Evolutionary conservation across 2,329 filamentous ascomycete genomes (phyloP).

Genomic region (Lachnum nothofagi): DNA sequence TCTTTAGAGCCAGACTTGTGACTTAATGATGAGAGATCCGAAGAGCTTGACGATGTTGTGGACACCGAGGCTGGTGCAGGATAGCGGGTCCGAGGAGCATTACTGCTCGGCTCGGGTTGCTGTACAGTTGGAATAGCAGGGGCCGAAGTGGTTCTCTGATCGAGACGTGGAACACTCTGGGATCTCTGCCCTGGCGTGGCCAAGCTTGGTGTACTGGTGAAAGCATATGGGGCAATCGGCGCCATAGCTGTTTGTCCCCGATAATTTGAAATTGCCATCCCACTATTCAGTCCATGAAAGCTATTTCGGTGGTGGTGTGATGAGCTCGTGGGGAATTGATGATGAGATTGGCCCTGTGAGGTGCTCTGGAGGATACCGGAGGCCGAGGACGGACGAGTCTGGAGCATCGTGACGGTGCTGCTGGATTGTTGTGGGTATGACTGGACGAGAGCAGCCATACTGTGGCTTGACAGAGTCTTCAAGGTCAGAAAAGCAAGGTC

Average conservation of each 20-base stretch:
- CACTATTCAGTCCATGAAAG: constrained; percentile 48
- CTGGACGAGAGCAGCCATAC: constrained; percentile 81
- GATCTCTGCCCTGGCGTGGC: constrained; percentile 39
- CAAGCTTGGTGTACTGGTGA: constrained; percentile 64
- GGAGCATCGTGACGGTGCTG: constrained; percentile 69
- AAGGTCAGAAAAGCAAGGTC: constrained; percentile 22
- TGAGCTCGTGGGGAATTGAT: constrained; percentile 44
- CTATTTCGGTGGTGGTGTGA: constrained; percentile 45
- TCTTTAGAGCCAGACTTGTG: constrained; percentile 46
- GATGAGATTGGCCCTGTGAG: constrained; percentile 32
- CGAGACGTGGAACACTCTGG: constrained; percentile 42
- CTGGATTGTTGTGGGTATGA: constrained; percentile 70
- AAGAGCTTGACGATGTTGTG: constrained; percentile 34
- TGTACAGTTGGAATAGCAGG: constrained; percentile 42
- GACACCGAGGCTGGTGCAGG: constrained; percentile 49
- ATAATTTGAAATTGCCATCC: constrained; percentile 44
- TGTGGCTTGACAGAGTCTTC: constrained; percentile 34
- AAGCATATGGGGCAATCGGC: constrained; percentile 71
- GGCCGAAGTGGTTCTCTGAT: constrained; percentile 50
- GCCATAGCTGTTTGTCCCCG: constrained; percentile 46
- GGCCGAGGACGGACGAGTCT: constrained; percentile 63
- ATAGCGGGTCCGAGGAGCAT: constrained; percentile 38
- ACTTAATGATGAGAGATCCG: constrained; percentile 35
- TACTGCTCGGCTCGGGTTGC: constrained; percentile 30
- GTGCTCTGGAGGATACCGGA: constrained; percentile 44